Conservation (phyloP, 2,329 filamentous ascomycete genomes). For the Balansia obtecta region DNA sequence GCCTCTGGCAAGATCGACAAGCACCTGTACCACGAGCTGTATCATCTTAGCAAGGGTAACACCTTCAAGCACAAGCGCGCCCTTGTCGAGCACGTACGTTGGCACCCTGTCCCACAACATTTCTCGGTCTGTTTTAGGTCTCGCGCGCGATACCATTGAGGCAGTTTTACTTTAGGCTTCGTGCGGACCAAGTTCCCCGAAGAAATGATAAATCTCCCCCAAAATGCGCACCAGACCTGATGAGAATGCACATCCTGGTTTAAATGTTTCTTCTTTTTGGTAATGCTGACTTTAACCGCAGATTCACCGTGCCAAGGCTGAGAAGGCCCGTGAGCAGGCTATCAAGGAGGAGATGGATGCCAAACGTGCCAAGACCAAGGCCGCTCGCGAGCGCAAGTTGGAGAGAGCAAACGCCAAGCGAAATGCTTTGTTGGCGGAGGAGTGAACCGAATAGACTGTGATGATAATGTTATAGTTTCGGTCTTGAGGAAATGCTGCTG, state of each 20-base stretch:
- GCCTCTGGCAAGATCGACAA: constrained; percentile 99
- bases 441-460: constrained; percentile 33
- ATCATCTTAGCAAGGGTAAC: constrained; percentile 99
- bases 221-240: background rate
- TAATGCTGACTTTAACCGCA: constrained; percentile 24
- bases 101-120: constrained; percentile 2
- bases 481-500: constrained; percentile 43
- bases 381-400: constrained; percentile 94
- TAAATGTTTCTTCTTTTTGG: background rate
- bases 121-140: background rate
- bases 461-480: constrained; percentile 23
- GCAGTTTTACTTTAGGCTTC: background rate
- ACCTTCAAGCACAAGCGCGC: constrained; percentile 99
- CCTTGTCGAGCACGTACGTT: constrained; percentile 97
- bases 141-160: background rate
- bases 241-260: background rate
- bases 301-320: constrained; percentile 99
- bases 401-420: constrained; percentile 89
- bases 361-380: constrained; percentile 99
- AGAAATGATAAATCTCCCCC: background rate
- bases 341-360: constrained; percentile 99
- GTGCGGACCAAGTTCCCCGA: background rate
- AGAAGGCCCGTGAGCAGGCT: constrained; percentile 90
- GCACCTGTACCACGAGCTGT: constrained; percentile 99
- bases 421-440: constrained; percentile 67